Percentiles rank a stretch among this genome's conserved stretches.
phyloP scores from a whole-genome alignment of 1,139 yeast genomes.

The Kluyveromyces marxianus region DNA sequence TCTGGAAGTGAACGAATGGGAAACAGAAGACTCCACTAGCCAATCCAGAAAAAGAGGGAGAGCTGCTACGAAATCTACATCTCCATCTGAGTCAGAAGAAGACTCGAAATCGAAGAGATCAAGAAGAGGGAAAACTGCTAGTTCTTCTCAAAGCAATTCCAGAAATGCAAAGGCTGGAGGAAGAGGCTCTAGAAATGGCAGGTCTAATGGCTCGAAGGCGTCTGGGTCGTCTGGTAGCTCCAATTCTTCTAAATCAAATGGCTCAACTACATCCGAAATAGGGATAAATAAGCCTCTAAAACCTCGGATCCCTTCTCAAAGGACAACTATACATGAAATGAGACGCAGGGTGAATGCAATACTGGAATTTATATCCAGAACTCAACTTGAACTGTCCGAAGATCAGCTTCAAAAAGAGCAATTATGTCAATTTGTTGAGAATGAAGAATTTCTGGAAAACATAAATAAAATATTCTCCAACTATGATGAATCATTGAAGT shows the following conservation, averaged over 20 bases:
- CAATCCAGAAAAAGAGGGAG: slow-evolving; percentile 5
- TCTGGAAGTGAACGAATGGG: not conserved
- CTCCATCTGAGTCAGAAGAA: slow-evolving; percentile 11
- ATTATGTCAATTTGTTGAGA: slow-evolving; percentile 37
- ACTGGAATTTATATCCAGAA: slow-evolving; percentile 76
- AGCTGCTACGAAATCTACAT: slow-evolving; percentile 3
- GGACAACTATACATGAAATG: slow-evolving; percentile 69
- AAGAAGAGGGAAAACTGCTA: slow-evolving; percentile 3
- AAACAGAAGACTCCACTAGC: not conserved
- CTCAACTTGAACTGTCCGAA: slow-evolving; percentile 67
- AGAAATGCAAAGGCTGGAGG: not conserved
- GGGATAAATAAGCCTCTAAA: slow-evolving; percentile 56
- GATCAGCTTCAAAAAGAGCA: slow-evolving; percentile 53
- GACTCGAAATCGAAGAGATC: slow-evolving; percentile 7
- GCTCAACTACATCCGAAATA: slow-evolving; percentile 13
- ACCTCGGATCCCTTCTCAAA: slow-evolving; percentile 71
- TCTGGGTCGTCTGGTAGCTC: slow-evolving; percentile 1
- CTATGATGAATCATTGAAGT: slow-evolving; percentile 49
- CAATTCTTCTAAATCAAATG: slow-evolving; percentile 2
- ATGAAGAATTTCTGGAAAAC: slow-evolving; percentile 28
- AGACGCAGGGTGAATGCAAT: slow-evolving; percentile 82
- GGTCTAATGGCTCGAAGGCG: not conserved
- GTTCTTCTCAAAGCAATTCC: not conserved
- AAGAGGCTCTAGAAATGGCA: slow-evolving; percentile 1
- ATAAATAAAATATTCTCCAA: slow-evolving; percentile 36